Conservation (phyloP, 1,139 yeast species). For the Casaregolazyma suthepensis region DNA sequence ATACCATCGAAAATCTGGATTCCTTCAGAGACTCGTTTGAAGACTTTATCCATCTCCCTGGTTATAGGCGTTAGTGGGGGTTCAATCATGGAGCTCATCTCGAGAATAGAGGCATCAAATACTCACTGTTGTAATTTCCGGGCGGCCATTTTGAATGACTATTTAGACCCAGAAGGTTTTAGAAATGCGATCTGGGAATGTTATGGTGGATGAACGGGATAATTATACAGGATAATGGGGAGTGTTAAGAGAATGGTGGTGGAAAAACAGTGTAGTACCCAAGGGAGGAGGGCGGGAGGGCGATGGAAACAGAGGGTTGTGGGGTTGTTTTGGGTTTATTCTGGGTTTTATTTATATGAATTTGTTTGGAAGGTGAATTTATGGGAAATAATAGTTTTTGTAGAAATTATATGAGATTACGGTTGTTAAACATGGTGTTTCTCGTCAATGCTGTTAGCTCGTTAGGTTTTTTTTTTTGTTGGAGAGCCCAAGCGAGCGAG, state of each 20-base stretch:
- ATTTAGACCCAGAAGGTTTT: neutral
- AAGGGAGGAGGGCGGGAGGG: neutral
- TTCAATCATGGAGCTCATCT: neutral
- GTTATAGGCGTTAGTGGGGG: conserved; percentile 1
- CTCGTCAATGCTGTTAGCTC: neutral
- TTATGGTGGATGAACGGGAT: neutral
- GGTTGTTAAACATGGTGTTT: no score
- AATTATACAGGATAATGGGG: neutral
- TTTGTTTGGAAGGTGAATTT: neutral
- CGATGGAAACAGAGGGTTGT: neutral
- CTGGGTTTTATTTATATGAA: no score
- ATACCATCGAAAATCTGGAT: conserved; percentile 78
- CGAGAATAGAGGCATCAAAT: neutral
- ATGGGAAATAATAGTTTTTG: neutral
- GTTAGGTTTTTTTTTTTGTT: neutral
- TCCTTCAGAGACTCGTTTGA: conserved; percentile 94
- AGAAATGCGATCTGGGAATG: neutral
- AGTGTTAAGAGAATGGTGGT: neutral
- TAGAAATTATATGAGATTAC: no score
- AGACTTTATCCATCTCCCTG: conserved; percentile 86
- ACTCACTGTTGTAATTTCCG: conserved; percentile 58
- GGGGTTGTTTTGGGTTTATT: no score
- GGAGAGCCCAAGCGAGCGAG: neutral
- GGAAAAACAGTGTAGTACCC: neutral
- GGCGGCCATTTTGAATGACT: conserved; percentile 46